Evolutionary conservation across 2,329 filamentous ascomycete species (phyloP).

Genomic region (Fusarium sp.): DNA sequence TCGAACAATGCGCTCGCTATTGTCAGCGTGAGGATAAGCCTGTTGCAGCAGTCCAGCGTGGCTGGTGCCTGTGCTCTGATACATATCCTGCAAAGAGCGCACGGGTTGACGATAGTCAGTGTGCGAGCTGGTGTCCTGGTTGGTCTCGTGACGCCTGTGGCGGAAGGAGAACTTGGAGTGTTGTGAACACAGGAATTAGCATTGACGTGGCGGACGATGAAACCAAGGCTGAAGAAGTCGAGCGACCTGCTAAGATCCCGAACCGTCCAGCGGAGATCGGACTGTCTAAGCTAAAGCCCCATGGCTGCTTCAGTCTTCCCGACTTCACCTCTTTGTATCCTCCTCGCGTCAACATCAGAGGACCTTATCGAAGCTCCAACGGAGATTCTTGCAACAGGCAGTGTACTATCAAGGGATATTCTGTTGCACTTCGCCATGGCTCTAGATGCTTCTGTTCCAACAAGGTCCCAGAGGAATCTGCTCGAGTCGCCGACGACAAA

Average conservation of each 20-base stretch:
- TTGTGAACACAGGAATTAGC: background rate
- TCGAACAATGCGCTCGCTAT: background rate
- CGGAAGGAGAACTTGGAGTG: background rate
- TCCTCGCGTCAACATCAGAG: background rate
- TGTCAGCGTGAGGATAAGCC: background rate
- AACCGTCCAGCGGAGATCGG: fast-evolving
- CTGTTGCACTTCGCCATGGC: background rate
- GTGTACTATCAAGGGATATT: background rate
- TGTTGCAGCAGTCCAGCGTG: background rate
- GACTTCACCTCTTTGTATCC: background rate
- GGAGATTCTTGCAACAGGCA: background rate
- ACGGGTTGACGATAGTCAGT: background rate
- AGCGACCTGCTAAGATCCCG: background rate
- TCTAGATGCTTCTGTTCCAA: background rate
- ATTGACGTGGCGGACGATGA: background rate
- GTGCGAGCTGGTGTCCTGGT: background rate
- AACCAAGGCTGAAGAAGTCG: fast-evolving
- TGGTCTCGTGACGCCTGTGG: background rate
- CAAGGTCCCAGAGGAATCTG: background rate
- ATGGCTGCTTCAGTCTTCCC: background rate
- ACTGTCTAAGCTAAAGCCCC: background rate
- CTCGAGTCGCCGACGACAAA: background rate
- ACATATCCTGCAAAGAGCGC: background rate
- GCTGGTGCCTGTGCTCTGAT: background rate
- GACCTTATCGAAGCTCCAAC: background rate